Evolutionary conservation across 1,139 yeast species (phyloP), one percentile per base, ranked within the genome.

Genomic region (Yamadazyma trypodendri): DNA sequence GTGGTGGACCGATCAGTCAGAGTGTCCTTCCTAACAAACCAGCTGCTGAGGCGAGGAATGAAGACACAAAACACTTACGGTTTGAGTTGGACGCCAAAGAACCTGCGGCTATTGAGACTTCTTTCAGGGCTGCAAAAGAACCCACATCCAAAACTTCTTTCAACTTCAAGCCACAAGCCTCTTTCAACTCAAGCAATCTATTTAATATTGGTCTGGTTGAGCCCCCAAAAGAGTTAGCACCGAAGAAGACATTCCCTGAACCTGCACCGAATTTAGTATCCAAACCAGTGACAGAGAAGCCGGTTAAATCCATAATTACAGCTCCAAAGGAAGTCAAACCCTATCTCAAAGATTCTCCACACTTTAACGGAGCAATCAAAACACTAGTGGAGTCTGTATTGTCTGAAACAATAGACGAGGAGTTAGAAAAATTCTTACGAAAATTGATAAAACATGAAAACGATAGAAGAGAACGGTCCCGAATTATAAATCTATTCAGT

Each of bases 401-500:
- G n/a, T 39, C 45, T 4, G 51, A 61, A 1, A 55, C 63, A 0
- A 60, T 74, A 2, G 43, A 57, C 4, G 43, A 52, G 10, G 73
- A 72, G 32, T 45, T 66, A 9, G 18, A 38, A 0, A 38, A 48
- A 2, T 42, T 63, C n/a, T 39, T 67, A 11, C 55, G 65, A 7
- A 52, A 55, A 23, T 36, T 65, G 2, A 41, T 63, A 2, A 50
- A 51, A 2, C 44, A 47, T 12, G 56, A 59, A 21, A 46, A 52
- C 10, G 41, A 50, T 3, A 47, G 46, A 16, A 46, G 47, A 22
- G 63, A 61, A 40, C 63, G 72, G 31, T 43, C 45, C 2, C 38
- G 47, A 4, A 44, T 72, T 0, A 55, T 81, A 2, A 54, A 65
- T 0, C 45, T 61, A 0, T 58, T 81, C 12, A 52, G 81, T 1